Percentiles rank a stretch among this genome's conserved stretches.
Conservation (phyloP, 441 rosid genomes). For the Gossypium davidsonii region DNA sequence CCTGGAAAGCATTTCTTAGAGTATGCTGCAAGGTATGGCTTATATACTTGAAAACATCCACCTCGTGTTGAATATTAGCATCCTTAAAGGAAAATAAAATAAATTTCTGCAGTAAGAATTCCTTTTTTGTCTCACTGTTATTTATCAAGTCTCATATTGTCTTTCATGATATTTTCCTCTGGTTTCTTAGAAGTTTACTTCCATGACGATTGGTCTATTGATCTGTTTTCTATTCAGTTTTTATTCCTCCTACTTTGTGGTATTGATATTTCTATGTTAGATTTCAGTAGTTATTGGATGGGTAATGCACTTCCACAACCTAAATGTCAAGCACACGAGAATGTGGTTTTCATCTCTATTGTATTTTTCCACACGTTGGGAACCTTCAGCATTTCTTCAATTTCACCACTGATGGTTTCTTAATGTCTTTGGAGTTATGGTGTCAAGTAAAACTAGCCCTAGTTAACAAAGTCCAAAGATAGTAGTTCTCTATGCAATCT, state of each 20-base stretch:
- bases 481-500: not conserved
- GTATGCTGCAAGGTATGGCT: slow-evolving; percentile 85
- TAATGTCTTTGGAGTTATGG: not conserved
- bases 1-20: slow-evolving; percentile 92
- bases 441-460: not conserved
- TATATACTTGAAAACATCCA: slow-evolving; percentile 5
- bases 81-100: not conserved
- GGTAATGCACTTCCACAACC: not conserved
- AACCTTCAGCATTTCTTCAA: not conserved
- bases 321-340: not conserved
- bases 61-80: not conserved
- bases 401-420: not conserved
- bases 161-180: not conserved
- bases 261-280: not conserved
- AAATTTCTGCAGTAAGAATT: not conserved
- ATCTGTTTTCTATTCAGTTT: not conserved
- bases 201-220: not conserved
- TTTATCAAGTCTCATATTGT: not conserved
- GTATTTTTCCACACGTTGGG: not conserved
- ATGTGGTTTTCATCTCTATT: not conserved
- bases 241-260: not conserved
- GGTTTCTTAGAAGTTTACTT: not conserved
- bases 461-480: not conserved
- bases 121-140: not conserved
- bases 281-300: not conserved